These are phyloP conservation scores for Mucor piriformis DNA, from an alignment of 371 early-diverging fungal species.

Conservation along the genomic window DNA sequence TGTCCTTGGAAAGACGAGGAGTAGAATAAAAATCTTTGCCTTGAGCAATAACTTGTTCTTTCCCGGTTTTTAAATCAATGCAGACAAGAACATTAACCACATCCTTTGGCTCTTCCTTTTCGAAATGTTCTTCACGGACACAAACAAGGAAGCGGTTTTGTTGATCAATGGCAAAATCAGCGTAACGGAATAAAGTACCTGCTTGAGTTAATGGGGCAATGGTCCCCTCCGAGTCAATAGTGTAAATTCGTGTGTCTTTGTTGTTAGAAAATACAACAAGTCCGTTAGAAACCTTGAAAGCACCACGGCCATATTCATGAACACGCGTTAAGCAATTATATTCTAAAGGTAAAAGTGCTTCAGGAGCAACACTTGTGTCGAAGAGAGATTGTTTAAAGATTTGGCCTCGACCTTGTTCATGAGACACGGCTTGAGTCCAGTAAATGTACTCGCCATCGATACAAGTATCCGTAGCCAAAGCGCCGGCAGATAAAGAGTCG, in stretches of 20 bases:
- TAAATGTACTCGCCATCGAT: conserved; percentile 36
- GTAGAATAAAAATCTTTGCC: conserved; percentile 70
- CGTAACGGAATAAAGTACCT: conserved; percentile 58
- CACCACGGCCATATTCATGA: conserved; percentile 79
- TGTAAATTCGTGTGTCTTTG: conserved; percentile 58
- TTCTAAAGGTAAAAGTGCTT: conserved; percentile 31
- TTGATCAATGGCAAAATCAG: conserved; percentile 62
- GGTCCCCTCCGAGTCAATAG: conserved; percentile 34
- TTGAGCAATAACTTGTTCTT: conserved; percentile 46
- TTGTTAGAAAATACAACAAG: conserved; percentile 69
- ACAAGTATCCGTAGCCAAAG: conserved; percentile 28
- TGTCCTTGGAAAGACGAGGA: conserved; percentile 55
- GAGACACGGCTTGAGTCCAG: conserved; percentile 39
- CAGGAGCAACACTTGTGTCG: conserved; percentile 1
- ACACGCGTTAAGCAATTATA: conserved; percentile 59
- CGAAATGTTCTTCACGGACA: conserved; percentile 70
- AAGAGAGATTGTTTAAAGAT: conserved; percentile 32
- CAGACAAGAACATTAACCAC: conserved; percentile 64
- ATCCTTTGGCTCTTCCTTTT: conserved; percentile 59
- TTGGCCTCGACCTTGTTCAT: conserved; percentile 47
- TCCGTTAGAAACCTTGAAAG: conserved; percentile 59
- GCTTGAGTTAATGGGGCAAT: conserved; percentile 52
- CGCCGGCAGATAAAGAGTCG: conserved; percentile 39
- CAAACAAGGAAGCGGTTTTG: conserved; percentile 56
- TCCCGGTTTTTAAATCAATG: conserved; percentile 46